These are phyloP conservation scores for Magnusiomyces suaveolens DNA, from an alignment of 1,139 yeast species.

Conservation along the genomic window DNA sequence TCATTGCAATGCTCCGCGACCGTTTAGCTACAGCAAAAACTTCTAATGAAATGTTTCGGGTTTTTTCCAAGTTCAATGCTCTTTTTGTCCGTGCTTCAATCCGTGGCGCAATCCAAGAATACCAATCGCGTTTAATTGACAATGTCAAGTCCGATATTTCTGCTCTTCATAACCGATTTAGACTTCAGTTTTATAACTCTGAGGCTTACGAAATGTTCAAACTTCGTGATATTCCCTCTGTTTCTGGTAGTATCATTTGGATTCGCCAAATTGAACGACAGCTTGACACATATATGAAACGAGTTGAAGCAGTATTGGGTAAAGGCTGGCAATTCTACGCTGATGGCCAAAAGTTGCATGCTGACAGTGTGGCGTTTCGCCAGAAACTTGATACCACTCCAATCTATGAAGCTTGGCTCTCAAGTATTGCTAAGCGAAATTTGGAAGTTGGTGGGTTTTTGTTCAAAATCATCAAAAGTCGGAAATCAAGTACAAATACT, in stretches of 20 bases:
- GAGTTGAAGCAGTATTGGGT: conserved; percentile 52
- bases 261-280: conserved; percentile 41
- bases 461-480: conserved; percentile 30
- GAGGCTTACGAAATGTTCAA: conserved; percentile 32
- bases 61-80: conserved; percentile 41
- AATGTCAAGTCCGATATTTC: conserved; percentile 41
- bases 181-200: conserved; percentile 30
- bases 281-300: conserved; percentile 34
- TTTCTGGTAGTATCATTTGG: conserved; percentile 43
- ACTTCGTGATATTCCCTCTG: conserved; percentile 40
- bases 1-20: conserved; percentile 36
- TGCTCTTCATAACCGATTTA: conserved; percentile 36
- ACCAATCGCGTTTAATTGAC: conserved; percentile 41
- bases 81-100: conserved; percentile 44
- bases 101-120: conserved; percentile 46
- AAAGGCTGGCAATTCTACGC: conserved; percentile 66
- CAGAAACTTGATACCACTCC: conserved; percentile 39
- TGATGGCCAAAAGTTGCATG: conserved; percentile 55
- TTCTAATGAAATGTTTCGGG: conserved; percentile 43
- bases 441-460: conserved; percentile 33
- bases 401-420: conserved; percentile 42
- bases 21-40: conserved; percentile 35
- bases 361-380: conserved; percentile 41
- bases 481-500: conserved; percentile 15
- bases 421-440: conserved; percentile 21